These are phyloP conservation scores for Mucor irregularis DNA, from an alignment of 371 early-diverging fungal species.

Conservation along the genomic window DNA sequence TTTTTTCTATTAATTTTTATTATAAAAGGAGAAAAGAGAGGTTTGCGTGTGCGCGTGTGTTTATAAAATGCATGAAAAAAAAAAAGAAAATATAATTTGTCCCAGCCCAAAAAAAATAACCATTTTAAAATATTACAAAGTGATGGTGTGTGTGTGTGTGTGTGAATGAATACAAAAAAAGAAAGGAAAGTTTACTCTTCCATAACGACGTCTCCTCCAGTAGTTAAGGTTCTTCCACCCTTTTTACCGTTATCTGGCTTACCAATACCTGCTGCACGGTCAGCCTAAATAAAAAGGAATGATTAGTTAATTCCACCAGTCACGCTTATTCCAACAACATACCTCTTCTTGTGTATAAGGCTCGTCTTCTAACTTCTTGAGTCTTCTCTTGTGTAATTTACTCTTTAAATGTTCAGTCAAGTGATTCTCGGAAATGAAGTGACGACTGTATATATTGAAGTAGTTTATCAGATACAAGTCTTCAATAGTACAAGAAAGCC, in stretches of 20 bases:
- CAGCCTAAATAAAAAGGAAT: slow-evolving; percentile 29
- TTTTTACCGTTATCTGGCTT: slow-evolving; percentile 48
- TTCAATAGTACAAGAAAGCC: too few species aligned
- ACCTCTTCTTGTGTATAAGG: slow-evolving; percentile 92
- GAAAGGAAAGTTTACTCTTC: slow-evolving; percentile 26
- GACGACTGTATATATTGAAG: slow-evolving; percentile 38
- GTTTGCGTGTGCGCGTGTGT: too few species aligned
- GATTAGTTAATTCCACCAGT: not conserved
- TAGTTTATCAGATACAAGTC: too few species aligned
- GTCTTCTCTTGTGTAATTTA: slow-evolving; percentile 57
- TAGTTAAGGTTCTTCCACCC: slow-evolving; percentile 33
- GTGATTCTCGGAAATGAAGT: slow-evolving; percentile 46
- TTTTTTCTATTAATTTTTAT: slow-evolving; percentile 2
- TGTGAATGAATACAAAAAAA: not conserved
- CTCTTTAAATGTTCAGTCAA: slow-evolving; percentile 44
- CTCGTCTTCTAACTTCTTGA: slow-evolving; percentile 77
- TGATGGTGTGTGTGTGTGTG: not conserved
- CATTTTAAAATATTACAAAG: too few species aligned
- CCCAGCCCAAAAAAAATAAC: too few species aligned
- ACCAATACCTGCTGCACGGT: slow-evolving; percentile 50
- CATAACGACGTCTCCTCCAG: slow-evolving; percentile 37
- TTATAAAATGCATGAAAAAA: too few species aligned
- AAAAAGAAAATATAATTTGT: too few species aligned
- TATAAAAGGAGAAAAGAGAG: slow-evolving; percentile 1
- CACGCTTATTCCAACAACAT: not conserved